These are phyloP conservation scores for Carex arenaria DNA, from an alignment of 202 grass and related monocot species.

Conservation along the genomic window DNA sequence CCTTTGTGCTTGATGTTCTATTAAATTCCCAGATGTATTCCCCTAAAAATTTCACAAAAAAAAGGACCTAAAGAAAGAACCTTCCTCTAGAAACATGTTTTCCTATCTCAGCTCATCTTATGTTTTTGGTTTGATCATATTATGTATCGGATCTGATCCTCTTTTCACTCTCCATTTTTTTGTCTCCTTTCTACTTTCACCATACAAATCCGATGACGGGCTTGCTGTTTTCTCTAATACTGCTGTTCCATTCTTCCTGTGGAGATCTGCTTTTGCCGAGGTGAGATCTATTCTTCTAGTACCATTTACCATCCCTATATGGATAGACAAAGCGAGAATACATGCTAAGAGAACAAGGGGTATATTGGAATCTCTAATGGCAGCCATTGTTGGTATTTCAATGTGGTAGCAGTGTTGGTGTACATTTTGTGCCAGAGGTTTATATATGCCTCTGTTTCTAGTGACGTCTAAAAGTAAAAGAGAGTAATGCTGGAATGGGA, in stretches of 20 bases:
- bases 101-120: neutral
- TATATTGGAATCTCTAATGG: conserved; percentile 16
- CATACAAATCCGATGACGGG: neutral
- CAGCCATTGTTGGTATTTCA: conserved; percentile 9
- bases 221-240: neutral
- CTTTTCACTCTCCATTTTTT: conserved; percentile 23
- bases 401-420: neutral
- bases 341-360: neutral
- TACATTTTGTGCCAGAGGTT: conserved; percentile 14
- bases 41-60: neutral
- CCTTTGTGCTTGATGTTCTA: neutral
- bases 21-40: neutral
- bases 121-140: conserved; percentile 20
- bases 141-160: conserved; percentile 27
- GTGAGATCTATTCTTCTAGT: neutral
- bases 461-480: conserved; percentile 25
- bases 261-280: conserved; percentile 7
- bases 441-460: conserved; percentile 18
- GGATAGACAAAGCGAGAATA: neutral
- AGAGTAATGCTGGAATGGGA: conserved; percentile 14
- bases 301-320: conserved; percentile 15
- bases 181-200: conserved; percentile 19
- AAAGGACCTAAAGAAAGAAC: neutral
- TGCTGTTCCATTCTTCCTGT: conserved; percentile 9
- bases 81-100: neutral